Conservation (phyloP, 345 rosid genomes). For the Brassica nigra region DNA sequence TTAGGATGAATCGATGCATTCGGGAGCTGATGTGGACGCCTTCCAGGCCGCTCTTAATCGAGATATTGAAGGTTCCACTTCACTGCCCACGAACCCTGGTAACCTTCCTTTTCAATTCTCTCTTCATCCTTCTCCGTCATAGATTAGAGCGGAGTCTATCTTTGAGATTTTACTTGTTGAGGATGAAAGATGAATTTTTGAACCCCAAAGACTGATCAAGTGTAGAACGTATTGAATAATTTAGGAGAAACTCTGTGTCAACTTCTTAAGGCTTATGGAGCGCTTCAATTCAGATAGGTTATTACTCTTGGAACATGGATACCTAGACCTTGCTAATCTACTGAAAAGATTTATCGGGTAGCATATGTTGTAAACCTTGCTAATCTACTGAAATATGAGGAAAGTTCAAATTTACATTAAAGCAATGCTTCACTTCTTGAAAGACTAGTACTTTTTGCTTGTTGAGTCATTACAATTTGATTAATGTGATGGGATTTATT, state of each 20-base stretch:
- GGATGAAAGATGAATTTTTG: background rate
- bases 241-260: constrained; percentile 5
- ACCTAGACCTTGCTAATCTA: too few species aligned
- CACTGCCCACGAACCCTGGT: constrained; percentile 53
- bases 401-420: background rate
- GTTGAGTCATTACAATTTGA: too few species aligned
- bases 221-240: too few species aligned
- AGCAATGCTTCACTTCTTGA: background rate
- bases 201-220: background rate
- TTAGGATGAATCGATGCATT: constrained; percentile 58
- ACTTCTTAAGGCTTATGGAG: background rate
- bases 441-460: background rate
- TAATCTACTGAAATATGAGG: background rate
- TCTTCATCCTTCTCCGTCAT: background rate
- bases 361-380: too few species aligned
- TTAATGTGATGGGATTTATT: too few species aligned
- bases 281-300: too few species aligned
- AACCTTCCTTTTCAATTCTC: background rate
- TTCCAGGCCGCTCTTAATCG: constrained; percentile 92
- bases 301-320: too few species aligned
- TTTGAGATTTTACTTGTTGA: background rate
- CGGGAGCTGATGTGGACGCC: constrained; percentile 78
- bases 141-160: background rate
- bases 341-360: too few species aligned
- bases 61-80: constrained; percentile 76